Percentiles rank a stretch among this genome's conserved stretches.
Conservation (phyloP, 129 eudicot genomes). For the Logfia minima region DNA sequence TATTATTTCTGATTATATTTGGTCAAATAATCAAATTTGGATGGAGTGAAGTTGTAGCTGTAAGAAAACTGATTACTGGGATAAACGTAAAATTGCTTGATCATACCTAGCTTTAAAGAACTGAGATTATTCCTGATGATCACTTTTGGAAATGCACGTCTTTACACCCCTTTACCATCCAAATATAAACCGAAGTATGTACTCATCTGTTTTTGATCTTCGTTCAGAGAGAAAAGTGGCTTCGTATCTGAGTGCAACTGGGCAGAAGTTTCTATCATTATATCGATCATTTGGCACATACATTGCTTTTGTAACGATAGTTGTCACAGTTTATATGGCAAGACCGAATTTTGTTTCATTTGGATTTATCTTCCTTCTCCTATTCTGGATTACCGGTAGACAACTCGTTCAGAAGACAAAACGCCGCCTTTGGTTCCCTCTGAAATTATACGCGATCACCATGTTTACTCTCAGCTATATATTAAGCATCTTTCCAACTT, state of each 20-base stretch:
- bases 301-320: constrained; percentile 47
- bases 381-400: constrained; percentile 56
- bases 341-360: constrained; percentile 50
- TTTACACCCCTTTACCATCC: background rate
- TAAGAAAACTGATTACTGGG: background rate
- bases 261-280: constrained; percentile 47
- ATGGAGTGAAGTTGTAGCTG: background rate
- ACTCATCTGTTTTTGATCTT: constrained; percentile 22
- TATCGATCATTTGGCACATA: constrained; percentile 59
- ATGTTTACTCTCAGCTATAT: constrained; percentile 40
- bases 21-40: background rate
- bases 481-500: constrained; percentile 41
- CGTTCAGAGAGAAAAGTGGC: constrained; percentile 51
- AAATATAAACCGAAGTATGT: background rate
- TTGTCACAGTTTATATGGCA: constrained; percentile 41
- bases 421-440: constrained; percentile 54
- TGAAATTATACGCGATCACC: constrained; percentile 41
- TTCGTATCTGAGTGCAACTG: constrained; percentile 42
- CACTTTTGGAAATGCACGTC: background rate
- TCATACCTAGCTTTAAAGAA: constrained; percentile 8
- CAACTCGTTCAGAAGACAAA: constrained; percentile 54
- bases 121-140: background rate
- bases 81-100: constrained; percentile 1
- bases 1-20: background rate
- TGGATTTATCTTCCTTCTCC: constrained; percentile 51